Conservation (phyloP, 768 basidiomycete genomes). For the Suillus tomentosus region DNA sequence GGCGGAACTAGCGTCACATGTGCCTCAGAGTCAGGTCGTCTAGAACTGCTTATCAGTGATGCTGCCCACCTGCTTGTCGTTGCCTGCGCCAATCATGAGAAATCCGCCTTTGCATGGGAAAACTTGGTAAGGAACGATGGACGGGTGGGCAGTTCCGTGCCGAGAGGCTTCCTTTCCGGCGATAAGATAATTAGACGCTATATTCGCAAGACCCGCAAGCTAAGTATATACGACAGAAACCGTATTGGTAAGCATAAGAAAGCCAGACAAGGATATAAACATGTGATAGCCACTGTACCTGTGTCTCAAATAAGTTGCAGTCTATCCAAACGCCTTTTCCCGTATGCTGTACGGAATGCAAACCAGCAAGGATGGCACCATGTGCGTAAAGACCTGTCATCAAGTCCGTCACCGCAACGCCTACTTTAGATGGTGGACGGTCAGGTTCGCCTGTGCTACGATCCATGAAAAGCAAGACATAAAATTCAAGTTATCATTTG, state of each 20-base stretch:
- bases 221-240: slow-evolving; percentile 31
- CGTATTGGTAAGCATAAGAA: not conserved
- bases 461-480: slow-evolving; percentile 14
- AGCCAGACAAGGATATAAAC: slow-evolving; percentile 1
- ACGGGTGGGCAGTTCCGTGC: slow-evolving; percentile 93
- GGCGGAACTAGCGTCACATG: slow-evolving; percentile 56
- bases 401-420: slow-evolving; percentile 90
- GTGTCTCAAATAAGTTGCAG: slow-evolving; percentile 89
- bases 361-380: slow-evolving; percentile 89
- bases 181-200: slow-evolving; percentile 92
- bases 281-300: slow-evolving; percentile 48
- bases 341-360: slow-evolving; percentile 79
- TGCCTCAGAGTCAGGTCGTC: slow-evolving; percentile 14
- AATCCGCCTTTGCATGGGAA: slow-evolving; percentile 87
- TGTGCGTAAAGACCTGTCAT: slow-evolving; percentile 89
- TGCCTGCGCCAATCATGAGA: slow-evolving; percentile 93
- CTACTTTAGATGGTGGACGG: slow-evolving; percentile 90
- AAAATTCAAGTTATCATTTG: slow-evolving; percentile 16
- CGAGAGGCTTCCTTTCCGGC: slow-evolving; percentile 79
- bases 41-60: slow-evolving; percentile 3
- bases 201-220: slow-evolving; percentile 90
- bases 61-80: slow-evolving; percentile 71
- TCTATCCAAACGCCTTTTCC: slow-evolving; percentile 91
- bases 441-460: slow-evolving; percentile 86
- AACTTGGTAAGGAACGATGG: slow-evolving; percentile 91